Percentiles rank a stretch among this genome's conserved stretches.
These are phyloP conservation scores for Xylariaceae sp. DNA, from an alignment of 2,329 filamentous ascomycete species.

Conservation along the genomic window DNA sequence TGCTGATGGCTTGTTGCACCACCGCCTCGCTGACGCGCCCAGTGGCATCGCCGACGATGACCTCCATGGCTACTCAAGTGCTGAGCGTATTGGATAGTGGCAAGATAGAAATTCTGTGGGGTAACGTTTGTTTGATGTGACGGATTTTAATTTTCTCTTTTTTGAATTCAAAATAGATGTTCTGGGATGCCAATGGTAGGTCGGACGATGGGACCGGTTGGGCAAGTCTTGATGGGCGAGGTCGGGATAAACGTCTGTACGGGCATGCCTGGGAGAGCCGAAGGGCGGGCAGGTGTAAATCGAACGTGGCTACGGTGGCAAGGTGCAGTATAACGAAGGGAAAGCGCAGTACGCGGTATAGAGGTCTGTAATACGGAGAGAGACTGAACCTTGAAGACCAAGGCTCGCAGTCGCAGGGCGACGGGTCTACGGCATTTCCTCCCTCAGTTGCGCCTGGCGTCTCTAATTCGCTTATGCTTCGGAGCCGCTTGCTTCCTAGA, in stretches of 20 bases:
- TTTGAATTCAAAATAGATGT: background rate
- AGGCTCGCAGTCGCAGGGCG: no score
- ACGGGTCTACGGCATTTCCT: background rate
- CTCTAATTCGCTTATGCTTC: background rate
- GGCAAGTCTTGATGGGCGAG: background rate
- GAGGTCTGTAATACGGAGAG: no score
- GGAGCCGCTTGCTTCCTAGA: background rate
- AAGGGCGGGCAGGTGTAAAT: no score
- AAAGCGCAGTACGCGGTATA: no score
- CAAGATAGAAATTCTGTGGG: background rate
- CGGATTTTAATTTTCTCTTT: background rate
- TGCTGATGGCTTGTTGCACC: conserved; percentile 47
- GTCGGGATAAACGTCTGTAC: background rate
- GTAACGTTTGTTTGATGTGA: background rate
- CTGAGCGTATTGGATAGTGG: background rate
- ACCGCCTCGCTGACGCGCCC: conserved; percentile 50
- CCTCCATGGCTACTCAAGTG: conserved; percentile 44
- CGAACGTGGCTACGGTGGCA: no score
- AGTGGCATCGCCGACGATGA: conserved; percentile 38
- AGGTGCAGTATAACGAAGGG: no score
- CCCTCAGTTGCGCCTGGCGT: background rate
- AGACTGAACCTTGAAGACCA: no score
- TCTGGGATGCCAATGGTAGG: background rate
- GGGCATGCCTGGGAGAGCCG: no score
- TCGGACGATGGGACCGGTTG: background rate